Evolutionary conservation across 768 basidiomycete genomes (phyloP), one percentile per base, ranked within the genome.

Genomic region (Tylopilus rubrobrunneus): DNA sequence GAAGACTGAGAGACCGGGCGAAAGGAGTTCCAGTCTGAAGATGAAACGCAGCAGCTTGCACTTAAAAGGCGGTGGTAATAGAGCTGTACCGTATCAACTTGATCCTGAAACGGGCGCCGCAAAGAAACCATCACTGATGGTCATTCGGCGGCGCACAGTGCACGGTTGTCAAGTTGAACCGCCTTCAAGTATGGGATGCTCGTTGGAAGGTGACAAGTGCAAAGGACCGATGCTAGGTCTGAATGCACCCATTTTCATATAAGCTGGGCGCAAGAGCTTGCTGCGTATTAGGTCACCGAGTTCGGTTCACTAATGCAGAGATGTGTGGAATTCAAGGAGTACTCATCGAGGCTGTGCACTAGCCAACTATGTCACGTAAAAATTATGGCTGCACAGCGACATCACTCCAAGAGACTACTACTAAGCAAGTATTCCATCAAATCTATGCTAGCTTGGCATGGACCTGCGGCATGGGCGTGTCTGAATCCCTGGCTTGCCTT

Each of bases 31-130:
- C 8, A 15, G 40, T 34, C 34, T 33, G 42, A 19, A 0, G 42
- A 21, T 19, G 25, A 43, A 28, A n/a, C 17, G 37, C n/a, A 11
- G 4, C 47, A 8, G 10, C 6, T 6, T 1, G 19, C 27, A 37
- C 46, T 57, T 63, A 55, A 56, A n/a, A 49, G 40, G 15, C 5
- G 37, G 49, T 9, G 8, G n/a, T 21, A n/a, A 17, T n/a, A 40
- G 39, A 40, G 39, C 39, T 40, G 39, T 40, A 40, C 39, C 39
- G 2, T 40, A 40, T 40, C 39, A 40, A 40, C 39, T 9, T 7
- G 39, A 21, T 40, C n/a, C n/a, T 40, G 39, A 40, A 40, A 19
- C n/a, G 10, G 17, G 19, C 39, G n/a, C 39, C 19, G 39, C n/a
- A 11, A 40, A 11, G 39, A 15, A 40, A 40, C 39, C 39, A 21